phyloP scores from a whole-genome alignment of 2,329 filamentous ascomycete species.

The Exserohilum turcica region DNA sequence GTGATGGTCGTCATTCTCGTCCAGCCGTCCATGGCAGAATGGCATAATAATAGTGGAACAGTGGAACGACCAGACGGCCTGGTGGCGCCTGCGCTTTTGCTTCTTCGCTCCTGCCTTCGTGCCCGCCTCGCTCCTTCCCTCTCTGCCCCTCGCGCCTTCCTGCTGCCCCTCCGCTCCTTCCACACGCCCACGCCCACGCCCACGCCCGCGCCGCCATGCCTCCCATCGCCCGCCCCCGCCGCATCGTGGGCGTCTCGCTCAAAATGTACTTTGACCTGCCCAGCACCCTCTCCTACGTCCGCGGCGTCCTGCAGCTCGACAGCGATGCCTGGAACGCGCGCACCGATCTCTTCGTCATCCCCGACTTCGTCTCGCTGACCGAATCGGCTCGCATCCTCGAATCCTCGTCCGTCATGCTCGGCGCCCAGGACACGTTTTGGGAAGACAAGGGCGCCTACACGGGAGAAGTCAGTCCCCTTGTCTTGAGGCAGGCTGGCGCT shows the following conservation, averaged over 20 bases:
- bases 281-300: slow-evolving; percentile 60
- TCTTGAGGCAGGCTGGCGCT: slow-evolving; percentile 70
- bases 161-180: background rate
- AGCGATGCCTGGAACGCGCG: slow-evolving; percentile 60
- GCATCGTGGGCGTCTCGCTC: slow-evolving; percentile 73
- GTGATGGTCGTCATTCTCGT: background rate
- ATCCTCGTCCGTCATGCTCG: slow-evolving; percentile 63
- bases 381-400: slow-evolving; percentile 57
- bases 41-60: background rate
- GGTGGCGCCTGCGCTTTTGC: no score
- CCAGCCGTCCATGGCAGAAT: background rate
- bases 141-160: background rate
- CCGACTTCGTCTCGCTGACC: slow-evolving; percentile 74
- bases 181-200: background rate
- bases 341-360: slow-evolving; percentile 76
- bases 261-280: slow-evolving; percentile 80
- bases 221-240: slow-evolving; percentile 54
- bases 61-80: background rate
- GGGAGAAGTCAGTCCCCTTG: slow-evolving; percentile 73
- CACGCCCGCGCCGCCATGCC: slow-evolving; percentile 29
- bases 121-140: background rate
- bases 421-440: slow-evolving; percentile 77
- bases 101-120: background rate
- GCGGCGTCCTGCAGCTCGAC: slow-evolving; percentile 51
- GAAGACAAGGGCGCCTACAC: slow-evolving; percentile 76